These are phyloP conservation scores for Diaporthe sp. DNA, from an alignment of 2,329 filamentous ascomycete genomes.

Conservation along the genomic window DNA sequence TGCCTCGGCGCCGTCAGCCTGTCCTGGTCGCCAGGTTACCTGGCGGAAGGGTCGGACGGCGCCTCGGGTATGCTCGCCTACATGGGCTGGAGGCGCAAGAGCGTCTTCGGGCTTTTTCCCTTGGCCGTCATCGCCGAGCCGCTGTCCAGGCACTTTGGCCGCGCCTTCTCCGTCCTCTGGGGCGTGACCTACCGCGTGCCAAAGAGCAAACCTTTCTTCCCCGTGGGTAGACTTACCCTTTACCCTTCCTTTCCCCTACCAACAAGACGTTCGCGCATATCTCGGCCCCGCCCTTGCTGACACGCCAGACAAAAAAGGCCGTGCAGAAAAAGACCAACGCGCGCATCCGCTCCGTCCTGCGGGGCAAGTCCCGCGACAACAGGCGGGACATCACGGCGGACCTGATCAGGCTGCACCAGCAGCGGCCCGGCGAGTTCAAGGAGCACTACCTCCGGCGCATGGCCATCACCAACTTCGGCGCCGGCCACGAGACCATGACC, in stretches of 20 bases:
- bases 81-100: conserved; percentile 62
- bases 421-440: conserved; percentile 55
- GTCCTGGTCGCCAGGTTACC: conserved; percentile 62
- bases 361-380: conserved; percentile 39
- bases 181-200: conserved; percentile 56
- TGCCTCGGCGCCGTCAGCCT: conserved; percentile 61
- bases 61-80: conserved; percentile 61
- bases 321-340: conserved; percentile 44
- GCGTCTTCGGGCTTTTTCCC: conserved; percentile 63
- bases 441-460: conserved; percentile 61
- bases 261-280: background rate
- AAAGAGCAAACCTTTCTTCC: conserved; percentile 57
- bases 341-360: conserved; percentile 38
- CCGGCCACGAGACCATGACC: conserved; percentile 65
- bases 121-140: conserved; percentile 51
- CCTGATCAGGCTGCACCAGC: conserved; percentile 56
- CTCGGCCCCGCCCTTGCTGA: background rate
- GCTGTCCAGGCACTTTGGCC: conserved; percentile 47
- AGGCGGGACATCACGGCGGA: conserved; percentile 56
- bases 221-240: conserved; percentile 47
- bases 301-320: conserved; percentile 32
- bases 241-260: background rate
- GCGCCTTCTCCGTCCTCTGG: conserved; percentile 56
- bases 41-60: conserved; percentile 55
- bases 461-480: conserved; percentile 65